A percentile compares a stretch with the other conserved stretches of the same genome.
These are phyloP conservation scores for Mallotus nudiflorus DNA, from an alignment of 345 rosid genomes.

Conservation along the genomic window DNA sequence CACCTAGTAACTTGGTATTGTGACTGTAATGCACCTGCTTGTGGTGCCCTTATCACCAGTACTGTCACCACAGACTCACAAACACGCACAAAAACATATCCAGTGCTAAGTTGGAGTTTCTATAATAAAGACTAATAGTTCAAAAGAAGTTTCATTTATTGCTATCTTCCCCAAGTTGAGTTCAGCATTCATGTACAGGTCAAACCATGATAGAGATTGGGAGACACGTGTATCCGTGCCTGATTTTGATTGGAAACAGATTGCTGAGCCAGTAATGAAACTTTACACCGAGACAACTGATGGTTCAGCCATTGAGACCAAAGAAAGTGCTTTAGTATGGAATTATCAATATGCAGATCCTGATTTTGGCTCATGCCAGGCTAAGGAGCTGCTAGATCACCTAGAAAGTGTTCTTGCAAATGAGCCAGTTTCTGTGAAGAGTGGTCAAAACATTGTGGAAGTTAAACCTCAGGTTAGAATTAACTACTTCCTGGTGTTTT, in stretches of 20 bases:
- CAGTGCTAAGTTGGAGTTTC: too few species aligned
- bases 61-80: too few species aligned
- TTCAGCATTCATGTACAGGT: conserved; percentile 39
- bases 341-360: conserved; percentile 84
- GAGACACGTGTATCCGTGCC: conserved; percentile 65
- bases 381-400: conserved; percentile 93
- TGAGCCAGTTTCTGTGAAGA: conserved; percentile 89
- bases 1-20: background rate
- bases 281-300: conserved; percentile 91
- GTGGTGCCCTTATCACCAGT: too few species aligned
- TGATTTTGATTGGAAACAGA: conserved; percentile 85
- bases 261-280: conserved; percentile 95
- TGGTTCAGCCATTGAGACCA: conserved; percentile 86
- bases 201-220: conserved; percentile 66
- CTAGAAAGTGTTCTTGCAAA: conserved; percentile 91
- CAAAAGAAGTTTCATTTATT: background rate
- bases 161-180: background rate
- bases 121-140: too few species aligned
- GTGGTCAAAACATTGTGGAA: conserved; percentile 85
- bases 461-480: conserved; percentile 92
- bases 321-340: conserved; percentile 91
- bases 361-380: conserved; percentile 96
- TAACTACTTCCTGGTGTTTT: background rate
- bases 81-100: too few species aligned
- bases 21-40: background rate